Evolutionary conservation across 306 rosid species (phyloP), one percentile per base, ranked within the genome.

Genomic region (Quercus gilva): DNA sequence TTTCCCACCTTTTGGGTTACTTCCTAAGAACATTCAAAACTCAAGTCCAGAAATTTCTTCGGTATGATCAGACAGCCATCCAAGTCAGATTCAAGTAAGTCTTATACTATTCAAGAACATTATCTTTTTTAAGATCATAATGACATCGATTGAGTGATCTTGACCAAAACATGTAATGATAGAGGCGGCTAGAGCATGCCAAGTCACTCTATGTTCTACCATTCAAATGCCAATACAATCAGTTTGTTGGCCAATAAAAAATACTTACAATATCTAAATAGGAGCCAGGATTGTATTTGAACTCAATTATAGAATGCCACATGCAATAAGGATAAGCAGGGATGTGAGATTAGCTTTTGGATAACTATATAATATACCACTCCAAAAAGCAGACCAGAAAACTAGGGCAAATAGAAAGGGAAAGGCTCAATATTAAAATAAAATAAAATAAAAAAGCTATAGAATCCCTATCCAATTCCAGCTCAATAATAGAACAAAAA

Each of bases 211-310:
- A 49, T 49, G 53, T 0, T 5, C 57, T 5, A 57, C 70, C 28
- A 11, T 78, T 70, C 76, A 69, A 21, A 23, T n/a, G 51, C 23
- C 28, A 19, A 8, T 37, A n/a, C 18, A 33, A 17, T 37, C 18
- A 28, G 67, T 10, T 28, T 41, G 12, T 53, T 74, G 60, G 77
- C 60, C 58, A 71, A 59, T 73, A 4, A 52, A 2, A 14, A 21
- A 33, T 17, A 71, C 12, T 41, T 41, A 15, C n/a, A 26, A 4
- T 21, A 21, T 49, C 58, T 71, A 26, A 21, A 51, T 72, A 71
- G 21, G 65, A 77, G 20, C 69, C 45, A 25, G 21, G 58, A 82
- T 78, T 29, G 65, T 28, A 67, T 9, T 82, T 82, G 79, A 73
- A 69, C 67, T 72, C 72, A 9, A 18, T 37, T 2, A 15, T 21